Evolutionary conservation across 2,329 filamentous ascomycete species (phyloP), one percentile per base, ranked within the genome.

Genomic region (Lecanicillium sp.): DNA sequence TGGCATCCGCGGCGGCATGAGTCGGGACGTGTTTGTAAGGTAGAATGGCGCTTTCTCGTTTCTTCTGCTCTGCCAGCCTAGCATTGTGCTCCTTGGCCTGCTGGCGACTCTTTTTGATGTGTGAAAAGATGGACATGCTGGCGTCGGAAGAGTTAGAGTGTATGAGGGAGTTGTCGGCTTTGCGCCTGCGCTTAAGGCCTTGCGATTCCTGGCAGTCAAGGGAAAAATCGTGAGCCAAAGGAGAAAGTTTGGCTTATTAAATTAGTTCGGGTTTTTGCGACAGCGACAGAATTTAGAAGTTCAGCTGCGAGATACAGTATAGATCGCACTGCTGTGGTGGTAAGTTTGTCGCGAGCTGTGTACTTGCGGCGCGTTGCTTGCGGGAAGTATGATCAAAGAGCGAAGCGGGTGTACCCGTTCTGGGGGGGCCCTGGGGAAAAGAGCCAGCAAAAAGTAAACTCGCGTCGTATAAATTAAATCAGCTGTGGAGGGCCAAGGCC

Each of bases 21-120:
- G 64, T 78, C n/a, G 76, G 75, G 15, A 77, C 57, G 51, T 81
- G 77, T 37, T 62, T 70, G 56, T 81, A 80, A 11, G 70, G 64
- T 38, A 64, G 63, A 8, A 46, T 39, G 12, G 42, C 41, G 28
- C 56, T 51, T 44, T 67, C 64, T 30, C 58, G 52, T 37, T 70
- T 67, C 29, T 65, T 57, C 48, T 70, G 65, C 47, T 70, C 67
- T 30, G 58, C 64, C 43, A 65, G 52, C 49, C 72, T 70, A 31
- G 64, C 60, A 29, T 64, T 71, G 42, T 69, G 63, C 35, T 76
- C 67, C 53, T 78, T 75, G 45, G 73, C 70, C 38, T 73, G 68
- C 50, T 73, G 67, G 42, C 69, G 68, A 46, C 68, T 67, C 45
- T 60, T 63, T 50, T 61, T 69, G 51, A 79, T 64, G 40, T 68